Evolutionary conservation across 371 early-diverging fungal genomes (phyloP).

Genomic region (Syncephalastrum sp.): DNA sequence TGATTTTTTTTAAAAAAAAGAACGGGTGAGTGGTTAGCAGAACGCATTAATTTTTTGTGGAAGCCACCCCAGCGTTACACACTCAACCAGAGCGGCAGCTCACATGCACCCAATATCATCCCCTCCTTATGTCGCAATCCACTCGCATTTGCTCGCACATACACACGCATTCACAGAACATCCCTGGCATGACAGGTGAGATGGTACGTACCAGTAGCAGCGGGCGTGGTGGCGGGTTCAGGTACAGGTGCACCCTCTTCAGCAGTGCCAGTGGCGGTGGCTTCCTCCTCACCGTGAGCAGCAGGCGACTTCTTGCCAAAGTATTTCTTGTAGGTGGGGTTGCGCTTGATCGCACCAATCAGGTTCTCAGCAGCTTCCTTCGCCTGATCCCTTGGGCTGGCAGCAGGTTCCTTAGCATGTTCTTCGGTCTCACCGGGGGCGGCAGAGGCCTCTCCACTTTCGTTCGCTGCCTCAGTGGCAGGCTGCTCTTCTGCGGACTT

Average conservation of each 20-base stretch:
- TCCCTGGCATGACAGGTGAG: too few relatives aligned
- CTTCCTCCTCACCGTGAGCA: conserved; percentile 12
- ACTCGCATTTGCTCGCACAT: too few relatives aligned
- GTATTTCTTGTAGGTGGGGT: conserved; percentile 26
- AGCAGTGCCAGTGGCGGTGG: conserved; percentile 7
- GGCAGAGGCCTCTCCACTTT: conserved; percentile 9
- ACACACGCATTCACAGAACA: too few relatives aligned
- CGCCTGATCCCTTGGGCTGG: too few relatives aligned
- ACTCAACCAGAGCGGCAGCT: too few relatives aligned
- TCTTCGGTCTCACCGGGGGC: conserved; percentile 6
- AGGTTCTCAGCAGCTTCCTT: conserved; percentile 18
- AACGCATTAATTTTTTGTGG: background rate
- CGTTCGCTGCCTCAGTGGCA: conserved; percentile 12
- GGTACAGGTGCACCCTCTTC: too few relatives aligned
- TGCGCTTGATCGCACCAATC: conserved; percentile 32
- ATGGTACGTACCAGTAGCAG: too few relatives aligned
- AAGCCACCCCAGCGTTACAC: too few relatives aligned
- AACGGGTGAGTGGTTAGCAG: background rate
- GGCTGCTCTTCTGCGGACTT: conserved; percentile 11
- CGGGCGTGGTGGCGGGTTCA: too few relatives aligned
- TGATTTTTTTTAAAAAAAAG: conserved; percentile 5
- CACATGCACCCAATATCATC: too few relatives aligned
- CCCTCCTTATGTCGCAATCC: too few relatives aligned
- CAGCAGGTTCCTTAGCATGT: too few relatives aligned
- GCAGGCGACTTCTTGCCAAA: conserved; percentile 31